phyloP scores from a whole-genome alignment of 2,329 filamentous ascomycete genomes.

The Aspergillus puulaauensis region DNA sequence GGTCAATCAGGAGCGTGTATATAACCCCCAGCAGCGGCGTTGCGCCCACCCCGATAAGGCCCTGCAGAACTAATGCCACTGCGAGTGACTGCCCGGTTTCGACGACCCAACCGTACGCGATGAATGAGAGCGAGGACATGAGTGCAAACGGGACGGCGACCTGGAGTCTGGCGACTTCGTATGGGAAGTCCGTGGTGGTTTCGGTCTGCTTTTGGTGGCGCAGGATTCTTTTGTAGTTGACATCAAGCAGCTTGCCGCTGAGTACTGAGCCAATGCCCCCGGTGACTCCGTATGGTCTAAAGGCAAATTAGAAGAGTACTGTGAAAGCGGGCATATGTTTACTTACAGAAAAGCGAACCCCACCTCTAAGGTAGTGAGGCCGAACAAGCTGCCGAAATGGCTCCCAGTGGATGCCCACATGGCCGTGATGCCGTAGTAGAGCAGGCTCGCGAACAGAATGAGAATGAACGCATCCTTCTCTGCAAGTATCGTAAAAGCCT shows the following conservation, averaged over 20 bases:
- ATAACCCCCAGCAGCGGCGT: not conserved
- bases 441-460: conserved; percentile 35
- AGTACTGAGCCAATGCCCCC: conserved; percentile 19
- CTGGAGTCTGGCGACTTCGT: conserved; percentile 30
- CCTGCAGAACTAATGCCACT: not conserved
- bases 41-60: not conserved
- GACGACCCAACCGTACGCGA: conserved; percentile 35
- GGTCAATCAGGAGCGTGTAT: not conserved
- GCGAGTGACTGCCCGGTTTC: conserved; percentile 2
- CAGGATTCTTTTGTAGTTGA: conserved; percentile 20
- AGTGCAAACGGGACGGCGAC: conserved; percentile 24
- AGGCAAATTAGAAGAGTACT: too few species aligned
- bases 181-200: conserved; percentile 48
- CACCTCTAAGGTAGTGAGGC: conserved; percentile 27
- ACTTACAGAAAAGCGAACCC: conserved; percentile 26
- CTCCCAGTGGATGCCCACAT: conserved; percentile 41
- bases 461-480: conserved; percentile 40
- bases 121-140: conserved; percentile 23
- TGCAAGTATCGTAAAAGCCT: conserved; percentile 38
- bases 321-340: not conserved
- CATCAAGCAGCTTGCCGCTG: conserved; percentile 24
- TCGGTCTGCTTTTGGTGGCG: conserved; percentile 35
- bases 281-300: conserved; percentile 20
- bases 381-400: conserved; percentile 37
- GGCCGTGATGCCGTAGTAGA: conserved; percentile 37